These are phyloP conservation scores for Craterostigma plantagineum DNA, from an alignment of 257 asterid genomes.

Conservation along the genomic window DNA sequence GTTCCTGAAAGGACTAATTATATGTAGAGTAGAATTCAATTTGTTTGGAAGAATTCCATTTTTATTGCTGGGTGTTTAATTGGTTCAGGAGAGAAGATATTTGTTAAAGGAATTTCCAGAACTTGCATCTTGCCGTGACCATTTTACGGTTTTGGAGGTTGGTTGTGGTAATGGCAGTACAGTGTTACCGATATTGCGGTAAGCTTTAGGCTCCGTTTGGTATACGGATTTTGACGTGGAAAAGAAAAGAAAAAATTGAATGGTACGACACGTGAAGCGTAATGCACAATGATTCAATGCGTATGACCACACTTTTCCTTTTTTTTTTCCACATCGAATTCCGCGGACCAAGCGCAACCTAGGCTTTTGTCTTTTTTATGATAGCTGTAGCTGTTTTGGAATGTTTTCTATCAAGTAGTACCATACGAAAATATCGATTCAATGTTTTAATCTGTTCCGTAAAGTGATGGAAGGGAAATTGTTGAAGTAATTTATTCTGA, in stretches of 20 bases:
- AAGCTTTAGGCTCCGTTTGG: too few relatives aligned
- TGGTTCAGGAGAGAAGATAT: slow-evolving; percentile 66
- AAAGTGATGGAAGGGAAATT: too few relatives aligned
- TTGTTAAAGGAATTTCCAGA: slow-evolving; percentile 77
- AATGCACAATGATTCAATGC: too few relatives aligned
- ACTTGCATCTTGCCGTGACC: slow-evolving; percentile 40
- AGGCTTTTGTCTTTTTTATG: neutral
- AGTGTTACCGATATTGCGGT: slow-evolving; percentile 53
- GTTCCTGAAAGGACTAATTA: neutral
- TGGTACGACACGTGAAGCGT: too few relatives aligned
- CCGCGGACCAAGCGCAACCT: too few relatives aligned
- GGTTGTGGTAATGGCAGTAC: slow-evolving; percentile 98
- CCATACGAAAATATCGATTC: neutral
- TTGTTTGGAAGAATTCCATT: neutral
- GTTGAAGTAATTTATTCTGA: too few relatives aligned
- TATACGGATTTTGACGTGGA: too few relatives aligned
- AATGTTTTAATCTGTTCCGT: too few relatives aligned
- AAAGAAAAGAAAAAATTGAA: too few relatives aligned
- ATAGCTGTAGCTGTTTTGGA: neutral
- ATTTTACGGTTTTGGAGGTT: slow-evolving; percentile 66
- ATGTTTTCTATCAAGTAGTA: neutral
- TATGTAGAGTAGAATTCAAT: neutral
- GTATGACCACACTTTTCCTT: too few relatives aligned
- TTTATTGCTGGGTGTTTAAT: neutral
- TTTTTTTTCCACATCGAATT: too few relatives aligned